These are phyloP conservation scores for Cairneyella variabilis DNA, from an alignment of 495 filamentous ascomycete genomes.

Conservation along the genomic window DNA sequence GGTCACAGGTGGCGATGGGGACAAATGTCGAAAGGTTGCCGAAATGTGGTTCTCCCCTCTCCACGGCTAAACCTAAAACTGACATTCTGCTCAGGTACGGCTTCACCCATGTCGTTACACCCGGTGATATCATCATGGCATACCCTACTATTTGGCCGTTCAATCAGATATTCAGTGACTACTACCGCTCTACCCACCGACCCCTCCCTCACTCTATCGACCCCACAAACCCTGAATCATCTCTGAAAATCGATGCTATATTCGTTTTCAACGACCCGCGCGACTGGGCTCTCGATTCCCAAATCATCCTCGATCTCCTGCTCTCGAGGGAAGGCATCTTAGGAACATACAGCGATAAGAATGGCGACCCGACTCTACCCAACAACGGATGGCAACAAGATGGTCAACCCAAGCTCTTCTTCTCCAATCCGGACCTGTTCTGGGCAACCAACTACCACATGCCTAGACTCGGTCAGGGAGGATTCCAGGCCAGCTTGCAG, in stretches of 20 bases:
- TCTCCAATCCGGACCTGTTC: constrained; percentile 84
- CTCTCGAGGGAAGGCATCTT: constrained; percentile 68
- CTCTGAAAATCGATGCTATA: constrained; percentile 74
- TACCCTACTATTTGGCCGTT: constrained; percentile 81
- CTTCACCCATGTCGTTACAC: constrained; percentile 79
- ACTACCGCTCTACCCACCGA: constrained; percentile 58
- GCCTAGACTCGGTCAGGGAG: constrained; percentile 91
- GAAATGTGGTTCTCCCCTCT: constrained; percentile 31
- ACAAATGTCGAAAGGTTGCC: constrained; percentile 72
- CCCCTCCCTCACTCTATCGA: constrained; percentile 50
- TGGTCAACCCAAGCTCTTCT: constrained; percentile 76
- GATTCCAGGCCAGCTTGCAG: constrained; percentile 75
- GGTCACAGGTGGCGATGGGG: constrained; percentile 76
- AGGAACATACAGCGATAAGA: constrained; percentile 63
- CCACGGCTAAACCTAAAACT: background rate
- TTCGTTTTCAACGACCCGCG: constrained; percentile 79
- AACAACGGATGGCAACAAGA: constrained; percentile 74
- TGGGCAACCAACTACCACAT: constrained; percentile 82
- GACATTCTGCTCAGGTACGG: constrained; percentile 54
- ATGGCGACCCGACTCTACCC: constrained; percentile 48
- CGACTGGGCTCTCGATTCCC: constrained; percentile 80
- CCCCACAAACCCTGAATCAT: constrained; percentile 10
- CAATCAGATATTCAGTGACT: constrained; percentile 51
- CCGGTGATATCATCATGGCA: constrained; percentile 74
- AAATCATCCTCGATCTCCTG: constrained; percentile 83